Percentiles rank a stretch among this genome's conserved stretches.
phyloP scores from a whole-genome alignment of 371 early-diverging fungal genomes.

The Mucor circinelloides region DNA sequence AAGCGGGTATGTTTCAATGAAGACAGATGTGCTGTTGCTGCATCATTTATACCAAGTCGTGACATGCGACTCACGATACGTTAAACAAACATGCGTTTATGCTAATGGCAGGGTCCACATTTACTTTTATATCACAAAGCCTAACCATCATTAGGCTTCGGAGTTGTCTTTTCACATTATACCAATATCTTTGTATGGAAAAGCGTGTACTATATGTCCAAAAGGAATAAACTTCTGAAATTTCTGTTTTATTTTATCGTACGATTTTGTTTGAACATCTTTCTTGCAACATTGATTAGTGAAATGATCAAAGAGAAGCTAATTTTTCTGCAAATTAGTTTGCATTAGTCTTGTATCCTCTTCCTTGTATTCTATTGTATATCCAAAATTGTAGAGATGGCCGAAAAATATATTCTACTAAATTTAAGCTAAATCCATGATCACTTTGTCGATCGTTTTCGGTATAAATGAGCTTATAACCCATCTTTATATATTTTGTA shows the following conservation, averaged over 20 bases:
- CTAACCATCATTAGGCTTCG: not conserved
- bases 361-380: no score
- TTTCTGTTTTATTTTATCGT: not conserved
- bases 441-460: no score
- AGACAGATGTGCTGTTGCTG: no score
- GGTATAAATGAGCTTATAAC: no score
- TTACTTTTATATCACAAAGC: not conserved
- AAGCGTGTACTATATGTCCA: not conserved
- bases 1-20: no score
- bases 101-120: not conserved
- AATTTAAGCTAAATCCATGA: no score
- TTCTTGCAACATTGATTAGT: not conserved
- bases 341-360: no score
- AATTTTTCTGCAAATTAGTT: not conserved
- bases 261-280: not conserved
- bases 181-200: not conserved
- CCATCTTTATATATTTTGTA: no score
- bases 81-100: not conserved
- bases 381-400: no score
- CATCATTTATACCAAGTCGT: not conserved
- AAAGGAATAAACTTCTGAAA: not conserved
- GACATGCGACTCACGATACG: not conserved
- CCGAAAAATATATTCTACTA: no score
- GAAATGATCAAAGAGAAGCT: not conserved
- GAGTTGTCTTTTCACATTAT: not conserved